phyloP scores from a whole-genome alignment of 2,329 filamentous ascomycete species.

The Aspergillus sp. region DNA sequence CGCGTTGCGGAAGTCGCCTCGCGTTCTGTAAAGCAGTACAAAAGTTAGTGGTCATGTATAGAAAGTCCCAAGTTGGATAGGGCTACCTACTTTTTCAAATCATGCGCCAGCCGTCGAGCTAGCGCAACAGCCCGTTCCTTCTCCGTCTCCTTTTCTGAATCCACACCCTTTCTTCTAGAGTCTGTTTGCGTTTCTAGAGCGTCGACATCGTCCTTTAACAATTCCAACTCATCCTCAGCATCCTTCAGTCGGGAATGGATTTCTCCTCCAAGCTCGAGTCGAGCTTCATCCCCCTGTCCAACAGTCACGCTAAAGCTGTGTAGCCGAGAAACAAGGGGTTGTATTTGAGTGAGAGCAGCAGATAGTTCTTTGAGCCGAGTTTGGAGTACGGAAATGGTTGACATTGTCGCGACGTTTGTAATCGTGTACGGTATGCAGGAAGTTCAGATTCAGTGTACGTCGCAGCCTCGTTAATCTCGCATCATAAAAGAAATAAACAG shows the following conservation, averaged over 20 bases:
- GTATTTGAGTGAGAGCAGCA: conserved; percentile 53
- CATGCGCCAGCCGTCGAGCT: conserved; percentile 65
- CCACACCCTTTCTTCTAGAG: conserved; percentile 31
- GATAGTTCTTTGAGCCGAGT: conserved; percentile 54
- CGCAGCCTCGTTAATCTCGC: neutral
- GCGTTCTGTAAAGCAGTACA: conserved; percentile 42
- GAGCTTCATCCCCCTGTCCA: conserved; percentile 62
- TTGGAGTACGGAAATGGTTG: conserved; percentile 41
- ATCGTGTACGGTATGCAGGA: neutral
- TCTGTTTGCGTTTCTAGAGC: conserved; percentile 58
- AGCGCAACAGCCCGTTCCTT: conserved; percentile 66
- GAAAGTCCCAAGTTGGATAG: neutral
- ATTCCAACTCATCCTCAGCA: conserved; percentile 79
- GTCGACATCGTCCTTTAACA: conserved; percentile 74
- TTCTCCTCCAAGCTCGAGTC: conserved; percentile 73
- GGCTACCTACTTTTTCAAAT: conserved; percentile 64
- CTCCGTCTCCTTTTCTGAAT: conserved; percentile 60
- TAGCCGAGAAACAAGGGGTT: conserved; percentile 57
- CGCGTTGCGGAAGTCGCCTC: conserved; percentile 75
- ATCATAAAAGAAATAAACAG: neutral
- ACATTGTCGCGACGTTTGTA: conserved; percentile 29
- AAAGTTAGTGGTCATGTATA: conserved; percentile 8
- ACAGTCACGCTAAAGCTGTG: conserved; percentile 62
- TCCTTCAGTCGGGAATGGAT: conserved; percentile 76
- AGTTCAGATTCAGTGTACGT: too few relatives aligned